Conservation (phyloP, 139 green algal genomes). For the Chlamydomonas sphaeroides region DNA sequence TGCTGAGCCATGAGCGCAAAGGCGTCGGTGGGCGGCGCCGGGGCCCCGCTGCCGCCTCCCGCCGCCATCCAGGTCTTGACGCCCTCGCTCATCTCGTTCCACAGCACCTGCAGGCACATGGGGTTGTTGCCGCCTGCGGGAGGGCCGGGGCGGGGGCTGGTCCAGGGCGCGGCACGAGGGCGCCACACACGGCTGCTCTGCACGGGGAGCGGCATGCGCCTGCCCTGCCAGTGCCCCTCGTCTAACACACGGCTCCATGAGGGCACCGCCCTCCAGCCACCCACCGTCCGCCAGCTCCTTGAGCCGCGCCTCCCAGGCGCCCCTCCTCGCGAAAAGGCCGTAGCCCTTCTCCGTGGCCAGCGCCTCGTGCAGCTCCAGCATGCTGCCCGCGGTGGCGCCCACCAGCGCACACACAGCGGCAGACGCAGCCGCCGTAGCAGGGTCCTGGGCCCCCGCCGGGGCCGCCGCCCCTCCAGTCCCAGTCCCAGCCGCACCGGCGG, state of each 20-base stretch:
- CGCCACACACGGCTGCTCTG: neutral
- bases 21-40: neutral
- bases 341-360: conserved; percentile 21
- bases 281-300: conserved; percentile 32
- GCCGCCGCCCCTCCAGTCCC: neutral
- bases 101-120: conserved; percentile 46
- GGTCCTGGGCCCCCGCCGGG: neutral
- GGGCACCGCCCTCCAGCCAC: neutral
- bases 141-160: neutral
- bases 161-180: neutral
- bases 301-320: conserved; percentile 27
- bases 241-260: neutral
- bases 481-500: neutral
- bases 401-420: conserved; percentile 17
- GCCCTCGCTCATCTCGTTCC: conserved; percentile 43
- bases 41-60: too few relatives aligned
- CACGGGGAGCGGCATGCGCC: neutral
- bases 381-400: neutral
- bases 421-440: neutral
- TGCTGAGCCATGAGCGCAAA: too few relatives aligned
- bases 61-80: conserved; percentile 24
- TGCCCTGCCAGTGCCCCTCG: too few relatives aligned
- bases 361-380: conserved; percentile 32
- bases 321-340: conserved; percentile 26
- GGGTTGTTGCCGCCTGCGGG: conserved; percentile 47